These are phyloP conservation scores for Magnaporthales sp. DNA, from an alignment of 2,329 filamentous ascomycete genomes.

Conservation along the genomic window DNA sequence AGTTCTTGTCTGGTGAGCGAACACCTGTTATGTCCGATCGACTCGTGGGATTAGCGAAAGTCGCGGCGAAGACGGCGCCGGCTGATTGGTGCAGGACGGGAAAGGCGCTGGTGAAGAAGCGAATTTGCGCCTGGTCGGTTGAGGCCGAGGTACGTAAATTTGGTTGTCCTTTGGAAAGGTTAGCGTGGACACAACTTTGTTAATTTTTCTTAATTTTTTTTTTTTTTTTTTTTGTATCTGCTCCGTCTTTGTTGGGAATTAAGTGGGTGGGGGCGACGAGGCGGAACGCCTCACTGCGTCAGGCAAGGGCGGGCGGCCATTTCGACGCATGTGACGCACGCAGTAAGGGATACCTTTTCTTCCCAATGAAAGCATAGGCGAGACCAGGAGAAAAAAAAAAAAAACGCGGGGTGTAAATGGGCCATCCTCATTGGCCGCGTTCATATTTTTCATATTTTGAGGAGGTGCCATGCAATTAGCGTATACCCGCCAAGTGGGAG, in stretches of 20 bases:
- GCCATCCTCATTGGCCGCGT: background rate
- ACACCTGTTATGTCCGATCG: background rate
- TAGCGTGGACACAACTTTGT: background rate
- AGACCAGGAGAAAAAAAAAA: background rate
- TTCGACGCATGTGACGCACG: background rate
- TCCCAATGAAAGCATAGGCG: background rate
- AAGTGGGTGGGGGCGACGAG: background rate
- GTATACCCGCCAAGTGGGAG: no score
- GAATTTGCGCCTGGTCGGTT: conserved; percentile 1
- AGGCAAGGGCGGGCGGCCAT: background rate
- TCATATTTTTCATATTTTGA: no score
- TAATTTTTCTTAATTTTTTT: background rate
- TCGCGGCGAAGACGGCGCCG: background rate
- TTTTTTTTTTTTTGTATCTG: background rate
- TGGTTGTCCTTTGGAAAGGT: background rate
- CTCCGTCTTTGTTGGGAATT: background rate
- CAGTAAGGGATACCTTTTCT: background rate
- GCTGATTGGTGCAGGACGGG: background rate
- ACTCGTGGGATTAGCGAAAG: background rate
- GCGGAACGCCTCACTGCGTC: background rate
- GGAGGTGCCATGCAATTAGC: background rate
- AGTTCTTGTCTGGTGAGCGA: background rate
- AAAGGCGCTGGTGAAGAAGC: background rate
- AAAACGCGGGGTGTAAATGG: background rate
- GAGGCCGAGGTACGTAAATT: background rate